phyloP scores from a whole-genome alignment of 148 eudicot species.

The Pharnaceum exiguum region DNA sequence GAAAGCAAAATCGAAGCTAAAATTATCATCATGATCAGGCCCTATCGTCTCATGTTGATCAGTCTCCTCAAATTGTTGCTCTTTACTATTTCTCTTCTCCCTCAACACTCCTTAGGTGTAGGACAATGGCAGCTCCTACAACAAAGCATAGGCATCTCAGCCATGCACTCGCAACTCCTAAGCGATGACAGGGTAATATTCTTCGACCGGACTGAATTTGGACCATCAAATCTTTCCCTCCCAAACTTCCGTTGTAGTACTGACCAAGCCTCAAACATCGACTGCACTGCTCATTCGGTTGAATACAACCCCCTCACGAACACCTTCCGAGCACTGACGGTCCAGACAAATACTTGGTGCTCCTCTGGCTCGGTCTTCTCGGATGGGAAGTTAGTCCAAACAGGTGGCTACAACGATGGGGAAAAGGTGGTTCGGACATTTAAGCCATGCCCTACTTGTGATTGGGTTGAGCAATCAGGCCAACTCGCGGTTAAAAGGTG shows the following conservation, averaged over 20 bases:
- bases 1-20: background rate
- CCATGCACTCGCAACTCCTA: constrained; percentile 95
- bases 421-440: constrained; percentile 56
- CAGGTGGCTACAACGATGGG: constrained; percentile 69
- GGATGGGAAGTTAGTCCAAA: constrained; percentile 59
- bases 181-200: constrained; percentile 53
- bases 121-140: constrained; percentile 56
- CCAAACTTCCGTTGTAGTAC: constrained; percentile 23
- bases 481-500: constrained; percentile 51
- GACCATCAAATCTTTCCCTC: constrained; percentile 57
- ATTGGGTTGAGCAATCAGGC: constrained; percentile 51
- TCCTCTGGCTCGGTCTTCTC: constrained; percentile 72
- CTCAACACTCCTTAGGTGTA: no score
- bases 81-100: no score
- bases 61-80: no score
- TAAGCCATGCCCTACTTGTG: constrained; percentile 48
- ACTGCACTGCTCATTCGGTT: constrained; percentile 77
- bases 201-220: constrained; percentile 87
- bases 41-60: no score
- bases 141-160: constrained; percentile 60
- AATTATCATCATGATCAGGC: no score
- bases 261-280: constrained; percentile 31
- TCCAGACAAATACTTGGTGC: constrained; percentile 67
- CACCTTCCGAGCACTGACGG: constrained; percentile 52
- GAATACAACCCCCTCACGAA: constrained; percentile 58